A percentile compares a stretch with the other conserved stretches of the same genome.
Conservation (phyloP, 768 basidiomycete species). For the Mycena rebaudengoi region DNA sequence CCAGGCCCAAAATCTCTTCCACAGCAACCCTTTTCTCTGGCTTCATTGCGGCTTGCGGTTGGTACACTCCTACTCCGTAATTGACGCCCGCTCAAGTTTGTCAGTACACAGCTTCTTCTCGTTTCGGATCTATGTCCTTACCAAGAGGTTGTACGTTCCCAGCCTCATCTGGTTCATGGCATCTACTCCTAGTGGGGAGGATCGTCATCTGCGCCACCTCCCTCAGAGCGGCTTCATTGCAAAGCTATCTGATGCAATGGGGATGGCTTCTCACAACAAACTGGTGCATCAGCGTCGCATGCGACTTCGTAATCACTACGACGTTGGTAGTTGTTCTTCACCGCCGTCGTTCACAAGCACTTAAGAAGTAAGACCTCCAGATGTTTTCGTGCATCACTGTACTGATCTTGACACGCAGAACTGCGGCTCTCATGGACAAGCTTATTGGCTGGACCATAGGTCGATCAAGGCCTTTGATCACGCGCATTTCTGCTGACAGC, state of each 20-base stretch:
- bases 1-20: not conserved
- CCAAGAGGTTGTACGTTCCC: not conserved
- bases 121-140: not conserved
- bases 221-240: not conserved
- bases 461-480: not conserved
- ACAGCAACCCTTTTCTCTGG: not conserved
- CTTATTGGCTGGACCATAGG: constrained; percentile 1
- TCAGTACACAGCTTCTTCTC: not conserved
- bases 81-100: too few relatives aligned
- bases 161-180: not conserved
- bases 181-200: not conserved
- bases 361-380: too few relatives aligned
- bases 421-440: not conserved
- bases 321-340: not conserved
- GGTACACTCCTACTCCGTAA: too few relatives aligned
- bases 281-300: not conserved
- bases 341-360: not conserved
- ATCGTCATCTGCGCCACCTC: not conserved
- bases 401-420: too few relatives aligned
- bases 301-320: not conserved
- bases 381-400: too few relatives aligned
- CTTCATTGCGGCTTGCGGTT: not conserved
- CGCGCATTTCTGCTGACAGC: too few relatives aligned
- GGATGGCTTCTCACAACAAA: not conserved
- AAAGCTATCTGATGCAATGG: not conserved